These are phyloP conservation scores for Mercurialis annua DNA, from an alignment of 345 rosid genomes.

Conservation along the genomic window DNA sequence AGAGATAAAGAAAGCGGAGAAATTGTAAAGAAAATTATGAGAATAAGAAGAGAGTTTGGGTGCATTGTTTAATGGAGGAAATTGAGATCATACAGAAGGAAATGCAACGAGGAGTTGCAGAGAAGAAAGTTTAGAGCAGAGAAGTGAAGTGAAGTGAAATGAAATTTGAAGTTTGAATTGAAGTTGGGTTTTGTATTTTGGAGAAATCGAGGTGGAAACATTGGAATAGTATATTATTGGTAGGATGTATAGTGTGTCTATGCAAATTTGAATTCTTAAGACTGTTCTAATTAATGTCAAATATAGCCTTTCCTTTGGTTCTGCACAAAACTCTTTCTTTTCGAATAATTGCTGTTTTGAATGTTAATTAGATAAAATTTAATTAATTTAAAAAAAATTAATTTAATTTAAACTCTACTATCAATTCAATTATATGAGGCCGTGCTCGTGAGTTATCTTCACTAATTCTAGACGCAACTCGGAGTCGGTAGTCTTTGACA, in stretches of 20 bases:
- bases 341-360: too few species aligned
- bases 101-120: slow-evolving; percentile 73
- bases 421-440: too few species aligned
- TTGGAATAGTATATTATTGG: not conserved
- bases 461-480: too few species aligned
- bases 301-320: too few species aligned
- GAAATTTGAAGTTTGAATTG: slow-evolving; percentile 1
- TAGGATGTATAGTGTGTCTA: not conserved
- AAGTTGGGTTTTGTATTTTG: slow-evolving; percentile 16
- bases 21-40: slow-evolving; percentile 9
- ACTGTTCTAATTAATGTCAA: not conserved
- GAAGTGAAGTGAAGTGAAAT: slow-evolving; percentile 17
- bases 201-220: not conserved
- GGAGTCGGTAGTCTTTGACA: too few species aligned
- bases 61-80: slow-evolving; percentile 3
- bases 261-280: slow-evolving; percentile 17
- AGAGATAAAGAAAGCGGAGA: slow-evolving; percentile 38
- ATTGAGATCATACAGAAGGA: not conserved
- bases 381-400: too few species aligned
- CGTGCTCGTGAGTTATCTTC: too few species aligned
- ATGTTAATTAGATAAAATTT: too few species aligned
- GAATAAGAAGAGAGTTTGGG: slow-evolving; percentile 3
- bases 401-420: too few species aligned
- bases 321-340: too few species aligned
- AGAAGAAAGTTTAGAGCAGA: not conserved